These are phyloP conservation scores for Cyclotella atomus DNA, from an alignment of 108 stramenopile species.

Conservation along the genomic window DNA sequence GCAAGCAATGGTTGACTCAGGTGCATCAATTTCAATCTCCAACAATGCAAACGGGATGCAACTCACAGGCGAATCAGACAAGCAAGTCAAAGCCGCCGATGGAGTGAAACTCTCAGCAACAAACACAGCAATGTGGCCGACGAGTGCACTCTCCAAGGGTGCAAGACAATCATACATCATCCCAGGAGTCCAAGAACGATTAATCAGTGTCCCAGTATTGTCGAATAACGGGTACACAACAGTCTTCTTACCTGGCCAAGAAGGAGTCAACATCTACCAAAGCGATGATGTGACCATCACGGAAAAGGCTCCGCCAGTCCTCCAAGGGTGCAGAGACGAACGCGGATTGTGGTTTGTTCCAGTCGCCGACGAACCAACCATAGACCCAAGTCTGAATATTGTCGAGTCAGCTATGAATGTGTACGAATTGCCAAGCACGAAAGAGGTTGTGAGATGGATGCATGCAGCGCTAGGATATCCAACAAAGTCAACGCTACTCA, in stretches of 20 bases:
- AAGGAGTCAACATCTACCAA: not conserved
- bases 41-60: not conserved
- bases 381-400: not conserved
- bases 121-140: not conserved
- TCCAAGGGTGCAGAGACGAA: not conserved
- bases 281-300: not conserved
- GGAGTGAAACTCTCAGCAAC: not conserved
- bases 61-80: not conserved
- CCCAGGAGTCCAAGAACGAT: not conserved
- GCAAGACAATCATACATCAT: not conserved
- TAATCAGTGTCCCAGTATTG: not conserved
- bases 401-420: not conserved
- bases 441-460: not conserved
- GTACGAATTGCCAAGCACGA: not conserved
- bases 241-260: not conserved
- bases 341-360: not conserved
- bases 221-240: not conserved
- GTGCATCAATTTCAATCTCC: not conserved
- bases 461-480: slow-evolving; percentile 8
- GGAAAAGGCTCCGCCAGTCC: not conserved
- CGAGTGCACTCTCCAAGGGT: not conserved
- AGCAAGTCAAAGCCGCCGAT: not conserved
- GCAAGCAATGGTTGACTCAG: not conserved
- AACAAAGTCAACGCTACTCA: slow-evolving; percentile 19
- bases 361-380: not conserved